Evolutionary conservation across 768 basidiomycete species (phyloP).

Genomic region (Lepiota venenata): DNA sequence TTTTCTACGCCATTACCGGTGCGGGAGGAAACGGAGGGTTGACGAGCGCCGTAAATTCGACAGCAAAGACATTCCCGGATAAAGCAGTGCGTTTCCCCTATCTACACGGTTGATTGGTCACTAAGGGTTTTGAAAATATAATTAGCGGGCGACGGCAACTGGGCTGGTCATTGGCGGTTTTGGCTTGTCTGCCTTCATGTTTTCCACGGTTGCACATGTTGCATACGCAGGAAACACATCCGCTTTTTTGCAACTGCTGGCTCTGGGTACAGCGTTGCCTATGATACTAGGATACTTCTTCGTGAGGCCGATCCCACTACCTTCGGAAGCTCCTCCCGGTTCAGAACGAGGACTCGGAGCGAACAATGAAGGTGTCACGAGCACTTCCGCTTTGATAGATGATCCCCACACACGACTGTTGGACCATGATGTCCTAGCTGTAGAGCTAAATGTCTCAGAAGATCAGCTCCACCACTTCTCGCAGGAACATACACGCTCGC

Average conservation of each 20-base stretch:
- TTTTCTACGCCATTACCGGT: constrained; percentile 73
- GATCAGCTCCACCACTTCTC: neutral
- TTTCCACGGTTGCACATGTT: constrained; percentile 70
- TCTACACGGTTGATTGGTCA: neutral
- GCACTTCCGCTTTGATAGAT: constrained; percentile 10
- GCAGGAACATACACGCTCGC: neutral
- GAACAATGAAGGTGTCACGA: constrained; percentile 7
- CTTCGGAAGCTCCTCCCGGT: constrained; percentile 27
- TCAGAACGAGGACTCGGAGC: constrained; percentile 13
- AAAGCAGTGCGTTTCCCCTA: constrained; percentile 43
- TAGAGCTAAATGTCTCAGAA: constrained; percentile 2
- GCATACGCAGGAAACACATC: constrained; percentile 78
- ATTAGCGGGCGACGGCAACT: constrained; percentile 72
- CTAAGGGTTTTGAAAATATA: neutral
- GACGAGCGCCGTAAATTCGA: constrained; percentile 69
- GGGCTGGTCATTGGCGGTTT: constrained; percentile 84
- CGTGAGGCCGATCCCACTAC: constrained; percentile 65
- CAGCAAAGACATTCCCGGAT: constrained; percentile 81
- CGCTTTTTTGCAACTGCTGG: constrained; percentile 70
- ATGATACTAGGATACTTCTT: constrained; percentile 78
- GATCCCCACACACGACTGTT: constrained; percentile 13
- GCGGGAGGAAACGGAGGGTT: constrained; percentile 74
- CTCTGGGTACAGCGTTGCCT: constrained; percentile 73
- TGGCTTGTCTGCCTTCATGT: constrained; percentile 89
- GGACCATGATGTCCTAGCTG: constrained; percentile 17